phyloP scores from a whole-genome alignment of 768 basidiomycete species.

The Russula virescens region DNA sequence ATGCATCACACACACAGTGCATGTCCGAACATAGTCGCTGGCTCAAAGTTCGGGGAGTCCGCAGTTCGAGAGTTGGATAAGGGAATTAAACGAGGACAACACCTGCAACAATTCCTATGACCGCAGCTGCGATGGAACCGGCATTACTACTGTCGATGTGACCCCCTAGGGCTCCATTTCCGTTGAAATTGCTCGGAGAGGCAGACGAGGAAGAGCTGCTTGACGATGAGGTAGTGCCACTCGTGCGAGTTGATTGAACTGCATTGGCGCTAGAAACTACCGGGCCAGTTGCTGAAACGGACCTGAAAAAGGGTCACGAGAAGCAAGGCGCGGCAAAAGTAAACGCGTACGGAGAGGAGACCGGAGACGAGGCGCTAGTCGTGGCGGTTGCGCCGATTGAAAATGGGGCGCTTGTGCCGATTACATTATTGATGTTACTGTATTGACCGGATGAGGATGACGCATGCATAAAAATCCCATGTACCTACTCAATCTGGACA shows the following conservation, averaged over 20 bases:
- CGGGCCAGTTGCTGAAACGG: slow-evolving; percentile 6
- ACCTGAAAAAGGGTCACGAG: not conserved
- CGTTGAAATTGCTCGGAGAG: slow-evolving; percentile 14
- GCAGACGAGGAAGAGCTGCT: not conserved
- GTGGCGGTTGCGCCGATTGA: slow-evolving; percentile 5
- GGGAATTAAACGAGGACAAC: slow-evolving; percentile 7
- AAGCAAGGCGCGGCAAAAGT: not conserved
- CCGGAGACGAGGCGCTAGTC: slow-evolving; percentile 8
- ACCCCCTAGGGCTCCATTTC: slow-evolving; percentile 7
- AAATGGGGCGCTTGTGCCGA: slow-evolving; percentile 5
- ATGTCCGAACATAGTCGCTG: too few species aligned
- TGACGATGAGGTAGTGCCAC: not conserved
- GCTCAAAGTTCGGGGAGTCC: slow-evolving; percentile 6
- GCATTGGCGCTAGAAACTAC: not conserved
- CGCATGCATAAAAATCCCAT: not conserved
- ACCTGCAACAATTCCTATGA: slow-evolving; percentile 16
- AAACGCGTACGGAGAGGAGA: slow-evolving; percentile 2
- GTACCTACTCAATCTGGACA: slow-evolving; percentile 15
- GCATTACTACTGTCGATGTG: not conserved
- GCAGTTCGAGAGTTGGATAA: not conserved
- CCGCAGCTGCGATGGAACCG: slow-evolving; percentile 3
- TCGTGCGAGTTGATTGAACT: not conserved
- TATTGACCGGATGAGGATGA: not conserved
- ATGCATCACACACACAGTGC: not conserved
- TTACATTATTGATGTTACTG: slow-evolving; percentile 10